Conservation (phyloP, 1,284 basidiomycete species). For the Tilletia setariae region DNA sequence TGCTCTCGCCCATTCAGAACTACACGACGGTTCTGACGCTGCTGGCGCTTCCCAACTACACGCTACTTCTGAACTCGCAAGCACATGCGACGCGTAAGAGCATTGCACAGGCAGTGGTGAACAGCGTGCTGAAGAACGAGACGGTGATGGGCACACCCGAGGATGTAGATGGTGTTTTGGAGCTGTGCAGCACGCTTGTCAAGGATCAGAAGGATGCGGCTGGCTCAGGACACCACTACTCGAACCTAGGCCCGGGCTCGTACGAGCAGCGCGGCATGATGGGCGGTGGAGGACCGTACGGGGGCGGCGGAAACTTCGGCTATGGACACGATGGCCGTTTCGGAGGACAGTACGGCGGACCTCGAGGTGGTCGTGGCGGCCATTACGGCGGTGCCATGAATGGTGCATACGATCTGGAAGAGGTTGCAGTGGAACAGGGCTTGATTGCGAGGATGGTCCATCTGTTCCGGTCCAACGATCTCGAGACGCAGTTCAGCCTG, state of each 20-base stretch:
- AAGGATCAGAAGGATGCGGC: slow-evolving; percentile 44
- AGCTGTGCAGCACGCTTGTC: slow-evolving; percentile 46
- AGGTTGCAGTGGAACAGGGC: slow-evolving; percentile 51
- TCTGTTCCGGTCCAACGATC: slow-evolving; percentile 46
- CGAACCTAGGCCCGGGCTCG: slow-evolving; percentile 23
- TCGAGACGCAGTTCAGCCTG: slow-evolving; percentile 49
- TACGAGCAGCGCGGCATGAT: slow-evolving; percentile 17
- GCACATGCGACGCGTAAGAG: slow-evolving; percentile 45
- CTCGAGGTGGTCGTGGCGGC: slow-evolving; percentile 28
- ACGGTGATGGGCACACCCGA: slow-evolving; percentile 49
- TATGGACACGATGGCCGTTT: slow-evolving; percentile 15
- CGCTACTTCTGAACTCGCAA: slow-evolving; percentile 42
- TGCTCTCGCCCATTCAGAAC: slow-evolving; percentile 49
- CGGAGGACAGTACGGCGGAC: slow-evolving; percentile 22
- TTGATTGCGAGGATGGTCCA: slow-evolving; percentile 51
- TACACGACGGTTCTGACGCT: slow-evolving; percentile 49
- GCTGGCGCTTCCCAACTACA: slow-evolving; percentile 47
- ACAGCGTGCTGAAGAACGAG: slow-evolving; percentile 47
- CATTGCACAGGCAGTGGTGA: slow-evolving; percentile 50
- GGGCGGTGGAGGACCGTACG: slow-evolving; percentile 18
- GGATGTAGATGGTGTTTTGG: slow-evolving; percentile 50
- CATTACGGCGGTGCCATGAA: slow-evolving; percentile 33
- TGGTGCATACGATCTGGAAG: slow-evolving; percentile 39
- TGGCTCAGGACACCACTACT: slow-evolving; percentile 22
- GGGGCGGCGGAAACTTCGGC: background rate